A percentile compares a stretch with the other conserved stretches of the same genome.
Evolutionary conservation across 345 rosid species (phyloP).

Genomic region (Schrenkiella parvula): DNA sequence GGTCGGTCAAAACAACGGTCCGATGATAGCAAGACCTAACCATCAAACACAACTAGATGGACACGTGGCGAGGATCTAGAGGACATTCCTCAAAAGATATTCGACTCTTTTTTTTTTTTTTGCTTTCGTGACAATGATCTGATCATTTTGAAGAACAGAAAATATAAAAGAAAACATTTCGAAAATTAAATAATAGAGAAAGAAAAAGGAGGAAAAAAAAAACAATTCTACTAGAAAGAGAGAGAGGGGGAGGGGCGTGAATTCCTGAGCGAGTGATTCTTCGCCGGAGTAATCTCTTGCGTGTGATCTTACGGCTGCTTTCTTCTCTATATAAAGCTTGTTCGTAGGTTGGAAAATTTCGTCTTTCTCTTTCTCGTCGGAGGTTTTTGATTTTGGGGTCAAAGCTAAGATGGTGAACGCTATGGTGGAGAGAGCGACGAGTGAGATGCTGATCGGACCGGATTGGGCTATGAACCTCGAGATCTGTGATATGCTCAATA

Average conservation of each 20-base stretch:
- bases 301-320: slow-evolving; percentile 28
- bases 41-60: not conserved
- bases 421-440: slow-evolving; percentile 97
- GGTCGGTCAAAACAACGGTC: slow-evolving; percentile 32
- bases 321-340: slow-evolving; percentile 21
- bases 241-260: slow-evolving; percentile 23
- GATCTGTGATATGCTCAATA: slow-evolving; percentile 99
- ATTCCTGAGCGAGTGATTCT: slow-evolving; percentile 34
- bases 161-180: not conserved
- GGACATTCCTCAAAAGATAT: slow-evolving; percentile 19
- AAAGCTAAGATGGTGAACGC: slow-evolving; percentile 82
- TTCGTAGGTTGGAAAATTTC: not conserved
- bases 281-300: slow-evolving; percentile 39
- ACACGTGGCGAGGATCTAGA: slow-evolving; percentile 30
- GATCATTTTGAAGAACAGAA: not conserved
- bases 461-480: slow-evolving; percentile 99
- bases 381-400: not conserved
- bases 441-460: slow-evolving; percentile 98
- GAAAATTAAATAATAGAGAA: slow-evolving; percentile 25
- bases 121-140: not conserved
- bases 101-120: not conserved
- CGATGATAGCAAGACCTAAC: slow-evolving; percentile 16
- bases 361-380: slow-evolving; percentile 10
- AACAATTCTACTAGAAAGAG: not conserved
- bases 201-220: not conserved